Base-by-base conservation (phyloP, 441 rosid species). In the Capsella rubella region DNA sequence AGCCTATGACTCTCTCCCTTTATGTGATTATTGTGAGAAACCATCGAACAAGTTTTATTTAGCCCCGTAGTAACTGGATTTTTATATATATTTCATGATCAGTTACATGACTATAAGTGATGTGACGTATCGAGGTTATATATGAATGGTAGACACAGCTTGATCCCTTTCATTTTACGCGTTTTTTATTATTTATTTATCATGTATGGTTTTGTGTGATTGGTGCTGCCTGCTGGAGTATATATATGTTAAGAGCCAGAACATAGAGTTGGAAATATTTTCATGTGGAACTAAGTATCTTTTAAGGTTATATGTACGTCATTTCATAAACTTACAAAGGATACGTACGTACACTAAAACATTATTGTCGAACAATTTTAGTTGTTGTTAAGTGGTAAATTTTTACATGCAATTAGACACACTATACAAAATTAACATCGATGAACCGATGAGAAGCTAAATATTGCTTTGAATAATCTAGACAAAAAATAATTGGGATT, bases 121-220 rank as follows among this genome's bases (percentile, higher is more conserved):
- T 49, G 67, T 71, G 67, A 37, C 67, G 6, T 59, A 27, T 34
- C 8, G 31, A 43, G 8, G 52, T 1, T 37, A n/a, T 12, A 11
- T 40, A 55, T 68, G 64, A 69, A 45, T 35, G 28, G 50, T 60
- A 60, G 58, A 47, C 27, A 8, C 3, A 32, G 47, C 47, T 57
- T 43, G 34, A 55, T 55, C 28, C 2, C 45, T 55, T 55, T 18
- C 34, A 29, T 55, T 4, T 12, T 55, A 42, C 72, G 62, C 62
- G 29, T 67, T 53, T 53, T 53, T 28, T 10, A 12, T 15, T 29
- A 28, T 21, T 21, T 29, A 29, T 28, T 8, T 32, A 34, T 34
- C 37, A 34, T 34, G 9, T 6, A 66, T 37, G 37, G 46, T 10
- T 54, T 52, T 27, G 16, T 52, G 14, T 18, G 50, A 52, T 21